A percentile compares a stretch with the other conserved stretches of the same genome.
Evolutionary conservation across 768 basidiomycete species (phyloP).

Genomic region (Leccinum arenicola): DNA sequence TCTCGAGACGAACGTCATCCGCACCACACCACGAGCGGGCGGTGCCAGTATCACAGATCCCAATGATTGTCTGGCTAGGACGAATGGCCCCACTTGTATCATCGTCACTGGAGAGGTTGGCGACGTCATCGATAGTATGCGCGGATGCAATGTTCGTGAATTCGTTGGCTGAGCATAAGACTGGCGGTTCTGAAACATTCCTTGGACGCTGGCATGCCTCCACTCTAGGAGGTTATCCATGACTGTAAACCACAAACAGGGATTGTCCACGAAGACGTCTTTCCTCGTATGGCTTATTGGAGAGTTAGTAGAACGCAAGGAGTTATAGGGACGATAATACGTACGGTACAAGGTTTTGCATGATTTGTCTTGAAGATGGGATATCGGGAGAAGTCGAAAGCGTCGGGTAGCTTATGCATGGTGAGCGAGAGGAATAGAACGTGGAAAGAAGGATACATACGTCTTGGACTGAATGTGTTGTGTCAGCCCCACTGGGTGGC

Average conservation of each 20-base stretch:
- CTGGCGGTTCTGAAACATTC: conserved; percentile 25
- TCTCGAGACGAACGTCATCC: not conserved
- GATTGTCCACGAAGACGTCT: conserved; percentile 4
- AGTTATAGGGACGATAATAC: not conserved
- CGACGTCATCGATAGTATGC: conserved; percentile 11
- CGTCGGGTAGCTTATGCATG: conserved; percentile 10
- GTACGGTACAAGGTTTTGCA: conserved; percentile 1
- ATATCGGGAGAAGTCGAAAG: conserved; percentile 18
- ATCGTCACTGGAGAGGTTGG: conserved; percentile 1
- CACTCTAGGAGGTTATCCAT: not conserved
- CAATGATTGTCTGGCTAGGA: conserved; percentile 1
- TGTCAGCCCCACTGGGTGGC: conserved; percentile 19
- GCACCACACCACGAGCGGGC: not conserved
- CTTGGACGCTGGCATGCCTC: conserved; percentile 3
- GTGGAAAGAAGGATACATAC: not conserved
- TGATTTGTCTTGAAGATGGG: conserved; percentile 5
- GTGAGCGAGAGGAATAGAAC: not conserved
- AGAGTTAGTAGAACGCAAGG: not conserved
- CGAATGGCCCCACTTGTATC: not conserved
- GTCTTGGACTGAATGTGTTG: not conserved
- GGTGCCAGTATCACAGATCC: not conserved
- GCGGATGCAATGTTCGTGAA: conserved; percentile 9
- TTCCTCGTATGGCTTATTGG: not conserved
- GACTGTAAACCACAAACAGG: not conserved
- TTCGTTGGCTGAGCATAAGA: conserved; percentile 19